Evolutionary conservation across 2,329 filamentous ascomycete species (phyloP).

Genomic region (Aspergillus sp.): DNA sequence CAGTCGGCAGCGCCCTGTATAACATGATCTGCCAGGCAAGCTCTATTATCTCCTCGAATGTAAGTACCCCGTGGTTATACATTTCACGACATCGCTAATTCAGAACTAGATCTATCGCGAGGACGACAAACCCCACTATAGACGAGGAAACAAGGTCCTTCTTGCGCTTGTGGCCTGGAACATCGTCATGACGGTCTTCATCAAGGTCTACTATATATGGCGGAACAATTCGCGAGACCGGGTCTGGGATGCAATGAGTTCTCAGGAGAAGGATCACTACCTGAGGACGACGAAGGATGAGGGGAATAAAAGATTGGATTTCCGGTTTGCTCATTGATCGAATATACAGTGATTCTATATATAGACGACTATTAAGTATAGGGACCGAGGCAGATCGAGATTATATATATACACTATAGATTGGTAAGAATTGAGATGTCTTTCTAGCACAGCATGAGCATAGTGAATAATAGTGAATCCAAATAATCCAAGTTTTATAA

Average conservation of each 20-base stretch:
- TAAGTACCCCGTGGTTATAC: neutral
- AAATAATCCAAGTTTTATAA: too few species aligned
- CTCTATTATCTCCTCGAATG: slow-evolving; percentile 34
- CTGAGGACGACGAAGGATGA: slow-evolving; percentile 52
- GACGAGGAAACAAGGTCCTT: slow-evolving; percentile 52
- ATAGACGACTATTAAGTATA: too few species aligned
- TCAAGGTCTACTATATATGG: slow-evolving; percentile 31
- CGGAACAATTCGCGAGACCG: slow-evolving; percentile 36
- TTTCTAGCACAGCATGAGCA: too few species aligned
- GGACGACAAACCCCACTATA: slow-evolving; percentile 52
- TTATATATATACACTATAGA: neutral
- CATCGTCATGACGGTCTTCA: slow-evolving; percentile 48
- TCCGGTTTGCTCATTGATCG: neutral
- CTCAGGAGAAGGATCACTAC: slow-evolving; percentile 51
- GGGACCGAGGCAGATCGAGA: neutral
- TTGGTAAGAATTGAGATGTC: too few species aligned
- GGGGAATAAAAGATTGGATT: slow-evolving; percentile 54
- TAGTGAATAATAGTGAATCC: too few species aligned
- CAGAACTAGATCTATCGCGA: slow-evolving; percentile 25
- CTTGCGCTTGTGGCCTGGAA: slow-evolving; percentile 51
- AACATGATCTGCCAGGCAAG: slow-evolving; percentile 48
- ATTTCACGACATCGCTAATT: neutral
- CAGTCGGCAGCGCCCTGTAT: slow-evolving; percentile 45
- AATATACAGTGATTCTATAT: too few species aligned
- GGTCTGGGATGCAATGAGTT: slow-evolving; percentile 46